These are phyloP conservation scores for Lupinus albus DNA, from an alignment of 306 rosid genomes.

Conservation along the genomic window DNA sequence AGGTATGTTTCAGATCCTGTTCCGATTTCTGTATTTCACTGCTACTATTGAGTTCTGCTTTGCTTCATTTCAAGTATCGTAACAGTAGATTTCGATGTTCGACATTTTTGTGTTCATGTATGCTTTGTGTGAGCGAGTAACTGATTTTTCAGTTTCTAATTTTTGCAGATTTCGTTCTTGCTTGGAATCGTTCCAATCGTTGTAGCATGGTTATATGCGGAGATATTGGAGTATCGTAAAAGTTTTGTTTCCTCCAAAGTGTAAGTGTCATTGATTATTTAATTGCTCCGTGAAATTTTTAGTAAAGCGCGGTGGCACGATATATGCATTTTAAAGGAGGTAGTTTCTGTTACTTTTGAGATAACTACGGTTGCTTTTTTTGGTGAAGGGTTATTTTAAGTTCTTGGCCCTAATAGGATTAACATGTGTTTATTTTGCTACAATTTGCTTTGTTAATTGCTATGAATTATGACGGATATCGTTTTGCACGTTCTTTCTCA, in stretches of 20 bases:
- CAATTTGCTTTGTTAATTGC: constrained; percentile 3
- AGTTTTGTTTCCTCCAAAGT: constrained; percentile 58
- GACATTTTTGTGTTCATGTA: background rate
- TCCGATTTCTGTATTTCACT: constrained; percentile 11
- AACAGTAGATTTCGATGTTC: constrained; percentile 8
- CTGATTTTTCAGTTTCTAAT: constrained; percentile 13
- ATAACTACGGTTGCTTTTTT: background rate
- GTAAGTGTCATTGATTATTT: constrained; percentile 52
- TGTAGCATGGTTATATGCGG: constrained; percentile 77
- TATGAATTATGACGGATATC: background rate
- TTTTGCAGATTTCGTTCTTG: constrained; percentile 64
- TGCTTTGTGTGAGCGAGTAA: background rate
- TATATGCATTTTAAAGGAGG: constrained; percentile 9
- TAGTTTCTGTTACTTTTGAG: background rate
- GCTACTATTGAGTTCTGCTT: background rate
- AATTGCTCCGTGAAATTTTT: constrained; percentile 6
- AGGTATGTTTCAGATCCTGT: constrained; percentile 68
- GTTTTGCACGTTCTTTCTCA: background rate
- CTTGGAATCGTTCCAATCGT: constrained; percentile 67
- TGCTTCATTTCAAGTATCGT: background rate
- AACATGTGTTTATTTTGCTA: constrained; percentile 3
- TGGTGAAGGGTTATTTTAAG: constrained; percentile 7
- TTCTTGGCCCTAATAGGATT: background rate
- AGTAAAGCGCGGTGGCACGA: background rate
- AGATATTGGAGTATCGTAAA: constrained; percentile 73